phyloP scores from a whole-genome alignment of 2,329 filamentous ascomycete genomes.

The Trichoderma asperellum region DNA sequence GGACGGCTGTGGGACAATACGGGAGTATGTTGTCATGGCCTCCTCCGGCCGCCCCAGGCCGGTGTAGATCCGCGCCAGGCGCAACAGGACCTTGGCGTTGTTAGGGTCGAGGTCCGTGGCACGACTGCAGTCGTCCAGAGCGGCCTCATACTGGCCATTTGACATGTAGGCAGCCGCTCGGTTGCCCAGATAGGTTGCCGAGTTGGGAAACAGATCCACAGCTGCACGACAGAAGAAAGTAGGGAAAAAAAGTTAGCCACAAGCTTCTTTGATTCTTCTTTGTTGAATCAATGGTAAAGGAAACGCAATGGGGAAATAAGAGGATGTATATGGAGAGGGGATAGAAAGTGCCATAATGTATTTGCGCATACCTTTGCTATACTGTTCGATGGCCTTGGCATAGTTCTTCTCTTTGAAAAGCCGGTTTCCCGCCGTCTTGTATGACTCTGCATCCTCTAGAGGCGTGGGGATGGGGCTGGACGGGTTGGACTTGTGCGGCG shows the following conservation, averaged over 20 bases:
- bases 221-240: slow-evolving; percentile 57
- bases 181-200: slow-evolving; percentile 90
- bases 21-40: slow-evolving; percentile 78
- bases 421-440: slow-evolving; percentile 92
- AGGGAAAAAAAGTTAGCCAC: slow-evolving; percentile 15
- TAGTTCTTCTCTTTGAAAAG: slow-evolving; percentile 97
- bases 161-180: slow-evolving; percentile 94
- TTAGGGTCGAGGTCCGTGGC: slow-evolving; percentile 82
- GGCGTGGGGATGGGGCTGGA: slow-evolving; percentile 59
- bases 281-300: not conserved
- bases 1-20: slow-evolving; percentile 78
- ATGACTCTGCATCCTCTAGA: slow-evolving; percentile 81
- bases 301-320: not conserved
- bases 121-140: slow-evolving; percentile 82
- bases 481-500: slow-evolving; percentile 70
- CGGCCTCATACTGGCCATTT: slow-evolving; percentile 75
- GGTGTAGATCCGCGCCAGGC: slow-evolving; percentile 88
- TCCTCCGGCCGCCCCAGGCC: slow-evolving; percentile 84
- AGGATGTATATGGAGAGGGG: not conserved
- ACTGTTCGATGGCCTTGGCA: slow-evolving; percentile 83
- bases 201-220: slow-evolving; percentile 82
- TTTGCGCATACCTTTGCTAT: slow-evolving; percentile 77
- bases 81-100: slow-evolving; percentile 85
- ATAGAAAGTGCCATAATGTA: not conserved
- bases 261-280: not conserved